Evolutionary conservation across 257 asterid species (phyloP).

Genomic region (Osmanthus fragrans): DNA sequence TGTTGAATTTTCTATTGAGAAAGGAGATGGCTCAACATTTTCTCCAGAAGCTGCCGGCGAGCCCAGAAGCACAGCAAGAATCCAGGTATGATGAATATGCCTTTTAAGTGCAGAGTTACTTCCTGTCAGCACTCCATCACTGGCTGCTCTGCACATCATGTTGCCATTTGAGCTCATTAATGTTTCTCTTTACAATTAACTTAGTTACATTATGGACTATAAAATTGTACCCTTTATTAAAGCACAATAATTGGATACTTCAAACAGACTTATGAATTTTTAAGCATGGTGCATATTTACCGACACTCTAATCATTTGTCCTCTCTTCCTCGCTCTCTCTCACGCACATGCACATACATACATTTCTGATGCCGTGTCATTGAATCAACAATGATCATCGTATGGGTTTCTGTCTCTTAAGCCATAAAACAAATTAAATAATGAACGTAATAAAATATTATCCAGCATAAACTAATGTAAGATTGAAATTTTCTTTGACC

Average conservation of each 20-base stretch:
- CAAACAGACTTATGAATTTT: neutral
- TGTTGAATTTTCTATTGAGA: slow-evolving; percentile 83
- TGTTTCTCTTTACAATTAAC: slow-evolving; percentile 3
- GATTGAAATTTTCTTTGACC: neutral
- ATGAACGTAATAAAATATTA: too few species aligned
- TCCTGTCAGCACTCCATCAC: neutral
- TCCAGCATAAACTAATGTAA: too few species aligned
- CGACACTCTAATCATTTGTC: too few species aligned
- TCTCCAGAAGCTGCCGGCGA: slow-evolving; percentile 85
- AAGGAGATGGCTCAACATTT: slow-evolving; percentile 84
- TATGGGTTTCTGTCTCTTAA: neutral
- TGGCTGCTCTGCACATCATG: neutral
- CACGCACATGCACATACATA: neutral
- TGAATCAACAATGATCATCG: neutral
- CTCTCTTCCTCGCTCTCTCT: too few species aligned
- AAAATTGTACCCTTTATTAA: neutral
- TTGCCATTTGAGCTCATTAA: neutral
- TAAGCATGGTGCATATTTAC: neutral
- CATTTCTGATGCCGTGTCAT: neutral
- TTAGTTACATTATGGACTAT: neutral
- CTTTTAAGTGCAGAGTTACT: slow-evolving; percentile 13
- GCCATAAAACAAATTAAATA: too few species aligned
- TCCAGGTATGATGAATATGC: slow-evolving; percentile 51
- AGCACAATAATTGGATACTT: neutral
- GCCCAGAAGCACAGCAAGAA: slow-evolving; percentile 59